Percentiles rank a stretch among this genome's conserved stretches.
Evolutionary conservation across 768 basidiomycete genomes (phyloP).

Genomic region (Amanita rimosa): DNA sequence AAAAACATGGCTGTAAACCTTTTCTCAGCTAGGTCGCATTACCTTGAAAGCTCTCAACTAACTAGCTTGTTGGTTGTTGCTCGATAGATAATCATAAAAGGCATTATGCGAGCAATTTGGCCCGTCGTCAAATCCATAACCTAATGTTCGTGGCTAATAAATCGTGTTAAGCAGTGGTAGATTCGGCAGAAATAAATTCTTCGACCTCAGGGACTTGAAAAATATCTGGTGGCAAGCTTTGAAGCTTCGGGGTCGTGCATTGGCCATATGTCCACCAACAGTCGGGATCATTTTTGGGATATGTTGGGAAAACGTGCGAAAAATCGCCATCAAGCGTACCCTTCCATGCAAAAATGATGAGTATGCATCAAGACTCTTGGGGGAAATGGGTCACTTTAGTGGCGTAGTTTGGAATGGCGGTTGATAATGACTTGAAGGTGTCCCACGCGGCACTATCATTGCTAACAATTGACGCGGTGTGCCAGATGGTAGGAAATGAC

Average conservation of each 20-base stretch:
- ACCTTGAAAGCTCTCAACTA: slow-evolving; percentile 13
- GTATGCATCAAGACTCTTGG: neutral
- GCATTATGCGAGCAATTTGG: slow-evolving; percentile 55
- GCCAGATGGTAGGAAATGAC: slow-evolving; percentile 35
- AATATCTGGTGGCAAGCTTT: slow-evolving; percentile 33
- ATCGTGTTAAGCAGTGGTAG: neutral
- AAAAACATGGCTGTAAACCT: slow-evolving; percentile 46
- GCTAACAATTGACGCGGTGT: slow-evolving; percentile 28
- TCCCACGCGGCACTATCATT: slow-evolving; percentile 29
- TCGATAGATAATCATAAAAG: slow-evolving; percentile 43
- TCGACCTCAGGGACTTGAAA: slow-evolving; percentile 36
- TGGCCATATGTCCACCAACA: slow-evolving; percentile 39
- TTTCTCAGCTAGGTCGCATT: neutral
- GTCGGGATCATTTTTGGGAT: slow-evolving; percentile 31
- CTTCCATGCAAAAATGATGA: slow-evolving; percentile 5
- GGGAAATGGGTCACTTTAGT: slow-evolving; percentile 23
- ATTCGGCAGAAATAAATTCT: neutral
- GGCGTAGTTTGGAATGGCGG: slow-evolving; percentile 34
- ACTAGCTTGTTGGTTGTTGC: slow-evolving; percentile 52
- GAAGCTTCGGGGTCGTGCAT: slow-evolving; percentile 36
- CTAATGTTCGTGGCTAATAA: slow-evolving; percentile 38
- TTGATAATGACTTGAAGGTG: slow-evolving; percentile 31
- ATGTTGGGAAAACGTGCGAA: slow-evolving; percentile 17
- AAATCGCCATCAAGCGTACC: slow-evolving; percentile 18
- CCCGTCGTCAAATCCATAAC: slow-evolving; percentile 55